Base-by-base conservation (phyloP, 2,329 filamentous ascomycete genomes). In the Sporothrix phasma region DNA sequence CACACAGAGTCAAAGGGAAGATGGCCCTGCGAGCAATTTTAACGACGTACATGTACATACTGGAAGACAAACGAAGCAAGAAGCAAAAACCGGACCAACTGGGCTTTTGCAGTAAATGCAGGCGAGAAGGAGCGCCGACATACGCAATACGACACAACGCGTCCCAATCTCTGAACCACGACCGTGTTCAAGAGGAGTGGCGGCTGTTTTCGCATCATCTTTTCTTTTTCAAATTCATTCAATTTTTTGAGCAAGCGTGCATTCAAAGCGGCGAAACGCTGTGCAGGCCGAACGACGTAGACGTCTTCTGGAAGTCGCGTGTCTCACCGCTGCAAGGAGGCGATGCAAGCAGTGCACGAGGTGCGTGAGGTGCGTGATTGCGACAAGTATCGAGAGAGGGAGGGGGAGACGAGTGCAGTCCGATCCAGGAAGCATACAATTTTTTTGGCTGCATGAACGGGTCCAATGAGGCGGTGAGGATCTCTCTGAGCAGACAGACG, bases 291-390 rank as follows among this genome's bases (percentile, higher is more conserved):
- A n/a, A n/a, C n/a, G n/a, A n/a, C n/a, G 5, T 59, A 17, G 39
- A 31, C 6, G 39, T 46, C 24, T 59, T 59, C 56, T 59, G 56
- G 56, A 59, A 59, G 56, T 24, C 39, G 56, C 56, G 43, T 43
- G 56, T 59, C 56, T 59, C 24, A 45, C 56, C 56, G 56, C 24
- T 59, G 54, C 24, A 59, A 59, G 37, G 54, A 24, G 29, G 56
- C 31, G 45, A 47, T 47, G 45, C 45, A 47, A 47, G 45, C 6
- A 22, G n/a, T 31, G 47, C 24, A 15, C 22, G n/a, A 17, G 17
- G 34, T 43, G 37, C 53, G 29, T 24, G 37, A 58, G 34, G n/a
- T 56, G 22, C 34, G 13, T 41, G 19, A 54, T 13, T 15, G 17
- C 49, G 31, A 34, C 15, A 31, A 46, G 46, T 31, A 24, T 47